These are phyloP conservation scores for Coniochaeta ligniaria DNA, from an alignment of 2,329 filamentous ascomycete species.

Conservation along the genomic window DNA sequence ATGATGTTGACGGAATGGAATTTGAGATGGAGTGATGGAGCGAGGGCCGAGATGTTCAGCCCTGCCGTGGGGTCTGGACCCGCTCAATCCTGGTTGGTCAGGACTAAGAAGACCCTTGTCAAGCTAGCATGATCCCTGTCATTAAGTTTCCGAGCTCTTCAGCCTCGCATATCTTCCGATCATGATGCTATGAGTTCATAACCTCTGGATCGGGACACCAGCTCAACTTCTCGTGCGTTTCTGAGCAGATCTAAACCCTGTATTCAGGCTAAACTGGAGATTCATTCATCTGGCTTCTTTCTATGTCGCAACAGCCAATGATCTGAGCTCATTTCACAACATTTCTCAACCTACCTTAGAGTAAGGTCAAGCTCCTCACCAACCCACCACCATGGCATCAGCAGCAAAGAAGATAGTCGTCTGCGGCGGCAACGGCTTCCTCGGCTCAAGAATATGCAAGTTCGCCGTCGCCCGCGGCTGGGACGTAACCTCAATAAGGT, in stretches of 20 bases:
- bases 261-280: not conserved
- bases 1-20: not conserved
- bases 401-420: slow-evolving; percentile 76
- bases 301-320: not conserved
- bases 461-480: slow-evolving; percentile 78
- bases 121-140: not conserved
- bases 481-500: slow-evolving; percentile 92
- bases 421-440: slow-evolving; percentile 87
- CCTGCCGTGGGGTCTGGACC: not conserved
- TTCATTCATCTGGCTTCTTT: not conserved
- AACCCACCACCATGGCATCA: slow-evolving; percentile 30
- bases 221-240: not conserved
- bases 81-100: not conserved
- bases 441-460: slow-evolving; percentile 86
- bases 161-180: slow-evolving; percentile 1
- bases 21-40: not conserved
- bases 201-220: not conserved
- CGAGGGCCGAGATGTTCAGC: not conserved
- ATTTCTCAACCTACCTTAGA: not conserved
- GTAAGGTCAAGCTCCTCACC: not conserved
- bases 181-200: not conserved
- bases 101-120: not conserved
- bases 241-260: not conserved
- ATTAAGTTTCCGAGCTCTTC: not conserved
- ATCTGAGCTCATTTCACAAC: not conserved